Evolutionary conservation across 768 basidiomycete genomes (phyloP).

Genomic region (Pholiota microspora): DNA sequence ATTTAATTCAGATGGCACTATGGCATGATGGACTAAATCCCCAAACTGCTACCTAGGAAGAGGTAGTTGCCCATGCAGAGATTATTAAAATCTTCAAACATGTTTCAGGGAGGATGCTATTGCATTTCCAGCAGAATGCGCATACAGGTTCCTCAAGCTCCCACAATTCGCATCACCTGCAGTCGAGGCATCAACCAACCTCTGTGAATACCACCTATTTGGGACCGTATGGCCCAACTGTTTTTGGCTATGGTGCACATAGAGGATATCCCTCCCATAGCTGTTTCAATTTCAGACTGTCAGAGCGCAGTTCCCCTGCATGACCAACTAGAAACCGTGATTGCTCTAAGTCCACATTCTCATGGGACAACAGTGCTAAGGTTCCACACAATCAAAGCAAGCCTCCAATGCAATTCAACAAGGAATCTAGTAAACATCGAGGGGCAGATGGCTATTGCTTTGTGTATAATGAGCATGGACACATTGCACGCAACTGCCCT

Average conservation of each 20-base stretch:
- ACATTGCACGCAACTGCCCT: constrained; percentile 24
- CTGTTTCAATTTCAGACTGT: too few species aligned
- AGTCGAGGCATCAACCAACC: too few species aligned
- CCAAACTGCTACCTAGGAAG: neutral
- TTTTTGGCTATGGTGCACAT: too few species aligned
- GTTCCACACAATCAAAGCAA: neutral
- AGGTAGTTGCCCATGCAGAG: constrained; percentile 3
- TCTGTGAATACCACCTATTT: too few species aligned
- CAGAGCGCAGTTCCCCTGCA: too few species aligned
- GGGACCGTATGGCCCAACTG: too few species aligned
- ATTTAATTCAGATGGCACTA: neutral
- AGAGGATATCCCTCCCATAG: too few species aligned
- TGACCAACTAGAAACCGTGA: too few species aligned
- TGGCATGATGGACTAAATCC: neutral
- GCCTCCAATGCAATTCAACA: constrained; percentile 1
- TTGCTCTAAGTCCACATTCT: neutral
- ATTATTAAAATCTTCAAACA: constrained; percentile 2
- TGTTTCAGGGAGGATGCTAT: neutral
- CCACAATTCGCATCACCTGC: too few species aligned
- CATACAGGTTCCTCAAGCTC: too few species aligned
- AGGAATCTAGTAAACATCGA: constrained; percentile 16
- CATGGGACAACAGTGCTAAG: neutral
- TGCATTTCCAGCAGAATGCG: too few species aligned
- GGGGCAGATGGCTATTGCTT: constrained; percentile 21
- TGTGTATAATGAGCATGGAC: constrained; percentile 19